Conservation (phyloP, 176 grass and related monocot genomes). For the Aechmea fasciata region DNA sequence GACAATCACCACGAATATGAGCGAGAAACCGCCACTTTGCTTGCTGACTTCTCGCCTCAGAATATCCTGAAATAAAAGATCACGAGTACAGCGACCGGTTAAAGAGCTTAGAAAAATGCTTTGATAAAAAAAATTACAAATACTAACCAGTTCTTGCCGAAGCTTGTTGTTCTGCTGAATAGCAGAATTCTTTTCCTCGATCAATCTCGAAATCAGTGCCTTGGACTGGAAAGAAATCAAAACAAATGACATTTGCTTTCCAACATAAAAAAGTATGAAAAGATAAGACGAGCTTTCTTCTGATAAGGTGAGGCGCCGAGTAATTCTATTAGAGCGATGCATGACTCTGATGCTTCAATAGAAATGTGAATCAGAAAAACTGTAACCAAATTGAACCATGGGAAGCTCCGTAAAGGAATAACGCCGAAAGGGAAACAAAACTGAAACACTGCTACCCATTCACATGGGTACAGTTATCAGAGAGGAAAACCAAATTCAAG, state of each 20-base stretch:
- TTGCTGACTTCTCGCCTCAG: conserved; percentile 60
- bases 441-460: too few species aligned
- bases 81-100: neutral
- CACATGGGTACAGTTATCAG: too few species aligned
- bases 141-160: conserved; percentile 69
- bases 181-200: conserved; percentile 53
- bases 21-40: conserved; percentile 47
- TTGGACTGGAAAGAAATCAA: conserved; percentile 18
- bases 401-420: too few species aligned
- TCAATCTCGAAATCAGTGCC: conserved; percentile 50
- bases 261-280: neutral
- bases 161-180: conserved; percentile 64
- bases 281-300: neutral
- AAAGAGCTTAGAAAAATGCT: neutral
- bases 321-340: neutral
- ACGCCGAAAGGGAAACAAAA: too few species aligned
- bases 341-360: neutral
- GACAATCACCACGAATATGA: conserved; percentile 42
- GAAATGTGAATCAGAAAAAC: neutral
- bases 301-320: neutral
- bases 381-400: neutral
- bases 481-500: too few species aligned
- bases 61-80: conserved; percentile 36
- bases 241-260: neutral
- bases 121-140: neutral